Evolutionary conservation across 177 flowering plant genomes (phyloP), one percentile per base, ranked within the genome.

Genomic region (Vitis hybrid): DNA sequence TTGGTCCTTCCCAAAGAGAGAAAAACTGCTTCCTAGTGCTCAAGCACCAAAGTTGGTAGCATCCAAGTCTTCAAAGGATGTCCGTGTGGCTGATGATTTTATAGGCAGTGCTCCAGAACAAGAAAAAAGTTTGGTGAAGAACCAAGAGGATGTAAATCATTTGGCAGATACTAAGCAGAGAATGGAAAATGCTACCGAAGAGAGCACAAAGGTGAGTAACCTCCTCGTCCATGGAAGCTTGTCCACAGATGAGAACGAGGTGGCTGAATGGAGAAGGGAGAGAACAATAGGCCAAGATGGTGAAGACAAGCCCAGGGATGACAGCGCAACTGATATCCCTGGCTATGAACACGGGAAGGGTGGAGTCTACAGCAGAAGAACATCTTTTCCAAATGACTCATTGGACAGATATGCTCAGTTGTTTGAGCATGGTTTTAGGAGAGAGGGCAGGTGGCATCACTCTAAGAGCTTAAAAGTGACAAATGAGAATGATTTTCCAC

Each of bases 391-490:
- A 6, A 74, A 65, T 16, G 80, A 74, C 50, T 78, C 83, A 15
- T 11, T 79, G 64, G 81, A 74, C 35, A 75, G 71, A 68, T 78
- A 84, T 64, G 48, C 73, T 70, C 73, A 69, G 40, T 68, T 84
- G 65, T 70, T 78, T 24, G 80, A 79, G 69, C 30, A 56, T n/a
- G 66, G 73, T 65, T 75, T 49, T 10, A 56, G 65, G 6, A 66
- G 24, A 49, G 75, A 78, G 35, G 30, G 30, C 14, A 75, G 64
- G 62, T 70, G 68, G 55, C 30, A 50, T 48, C 52, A 15, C 4
- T 81, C 83, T 13, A 77, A 68, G 72, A 83, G 87, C 80, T 62
- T 79, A 62, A 84, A 52, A 19, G 55, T 78, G 58, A 63, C 72
- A 46, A 65, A 54, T 68, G 84, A 78, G 65, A 77, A 72, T 54